Base-by-base conservation (phyloP, 1,284 basidiomycete species). In the Cutaneotrichosporon sp. region DNA sequence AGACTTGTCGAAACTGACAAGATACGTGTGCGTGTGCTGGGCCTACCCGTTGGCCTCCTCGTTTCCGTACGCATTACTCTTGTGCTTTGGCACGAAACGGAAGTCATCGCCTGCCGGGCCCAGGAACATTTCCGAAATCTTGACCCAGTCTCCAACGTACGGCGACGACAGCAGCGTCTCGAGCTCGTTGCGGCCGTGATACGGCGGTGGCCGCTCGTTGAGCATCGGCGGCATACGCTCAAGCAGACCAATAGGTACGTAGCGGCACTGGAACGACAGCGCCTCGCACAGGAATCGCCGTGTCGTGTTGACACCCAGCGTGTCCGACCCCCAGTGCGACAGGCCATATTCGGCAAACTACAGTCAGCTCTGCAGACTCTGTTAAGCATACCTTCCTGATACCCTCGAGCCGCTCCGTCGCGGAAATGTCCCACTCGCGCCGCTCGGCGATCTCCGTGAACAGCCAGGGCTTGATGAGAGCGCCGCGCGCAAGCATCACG, bases 401-500 rank as follows among this genome's bases (percentile, higher is more conserved):
- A 37, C 90, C 79, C 49, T 94, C 91, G 35, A 97, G 77, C n/a
- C 94, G 80, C 76, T 97, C 94, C 1, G 86, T 79, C 12, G 90
- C 83, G 58, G 84, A 87, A 67, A 97, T 97, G 67, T 97, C 93
- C 93, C 93, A 97, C 66, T 94, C 90, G 45, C 88, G 75, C 30
- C 79, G 80, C 69, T 97, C 93, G 68, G 92, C 88, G 69, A 97
- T 85, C 75, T 98, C 94, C 1, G 92, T 97, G 52, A 97, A 97
- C 54, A 93, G 85, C 90, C 90, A 93, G 1, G 90, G 80, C 65
- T 97, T 97, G 76, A 97, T 97, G 52, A 97, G 79, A 0, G 92
- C 94, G 0, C 94, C 94, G 22, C 94, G 80, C 1, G 86, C 94
- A 38, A 97, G 81, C 94, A 97, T 97, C 48, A 96, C 80, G 5